Percentiles rank a stretch among this genome's conserved stretches.
Evolutionary conservation across 495 filamentous ascomycete species (phyloP).

Genomic region (Pseudotulostoma volvatum): DNA sequence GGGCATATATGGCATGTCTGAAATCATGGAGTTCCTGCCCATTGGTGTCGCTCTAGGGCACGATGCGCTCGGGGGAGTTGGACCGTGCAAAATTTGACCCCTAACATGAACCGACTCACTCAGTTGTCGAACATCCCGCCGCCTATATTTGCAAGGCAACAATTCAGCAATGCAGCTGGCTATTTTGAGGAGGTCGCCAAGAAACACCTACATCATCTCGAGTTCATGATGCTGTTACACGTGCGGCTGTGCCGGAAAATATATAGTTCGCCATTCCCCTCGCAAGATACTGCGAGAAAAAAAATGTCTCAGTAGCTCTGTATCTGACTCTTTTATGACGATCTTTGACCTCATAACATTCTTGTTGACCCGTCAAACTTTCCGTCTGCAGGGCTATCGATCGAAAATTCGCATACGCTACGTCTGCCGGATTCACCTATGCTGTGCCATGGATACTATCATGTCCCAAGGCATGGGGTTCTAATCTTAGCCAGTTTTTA

Average conservation of each 20-base stretch:
- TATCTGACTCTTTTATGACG: slow-evolving; percentile 12
- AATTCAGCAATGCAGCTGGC: slow-evolving; percentile 18
- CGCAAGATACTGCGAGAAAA: slow-evolving; percentile 15
- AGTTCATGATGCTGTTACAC: slow-evolving; percentile 21
- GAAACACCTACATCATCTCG: slow-evolving; percentile 28
- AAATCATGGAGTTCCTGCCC: slow-evolving; percentile 23
- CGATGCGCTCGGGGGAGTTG: slow-evolving; percentile 5
- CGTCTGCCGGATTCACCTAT: slow-evolving; percentile 20
- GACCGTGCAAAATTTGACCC: slow-evolving; percentile 10
- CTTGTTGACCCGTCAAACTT: slow-evolving; percentile 8
- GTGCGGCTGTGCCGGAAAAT: slow-evolving; percentile 26
- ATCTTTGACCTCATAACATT: slow-evolving; percentile 10
- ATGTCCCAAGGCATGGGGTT: slow-evolving; percentile 18
- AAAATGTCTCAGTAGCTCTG: slow-evolving; percentile 8
- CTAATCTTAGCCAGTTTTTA: slow-evolving; percentile 12
- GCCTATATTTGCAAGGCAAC: slow-evolving; percentile 5
- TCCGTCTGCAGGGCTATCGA: slow-evolving; percentile 14
- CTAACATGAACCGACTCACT: slow-evolving; percentile 18
- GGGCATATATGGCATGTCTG: slow-evolving; percentile 19
- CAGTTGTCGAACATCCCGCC: slow-evolving; percentile 11
- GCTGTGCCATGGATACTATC: slow-evolving; percentile 25
- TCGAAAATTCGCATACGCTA: slow-evolving; percentile 29
- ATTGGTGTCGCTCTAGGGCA: slow-evolving; percentile 19
- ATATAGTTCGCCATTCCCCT: slow-evolving; percentile 28
- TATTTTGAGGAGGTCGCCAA: slow-evolving; percentile 28